A percentile compares a stretch with the other conserved stretches of the same genome.
phyloP scores from a whole-genome alignment of 306 rosid genomes.

The Begonia fuchsioides region DNA sequence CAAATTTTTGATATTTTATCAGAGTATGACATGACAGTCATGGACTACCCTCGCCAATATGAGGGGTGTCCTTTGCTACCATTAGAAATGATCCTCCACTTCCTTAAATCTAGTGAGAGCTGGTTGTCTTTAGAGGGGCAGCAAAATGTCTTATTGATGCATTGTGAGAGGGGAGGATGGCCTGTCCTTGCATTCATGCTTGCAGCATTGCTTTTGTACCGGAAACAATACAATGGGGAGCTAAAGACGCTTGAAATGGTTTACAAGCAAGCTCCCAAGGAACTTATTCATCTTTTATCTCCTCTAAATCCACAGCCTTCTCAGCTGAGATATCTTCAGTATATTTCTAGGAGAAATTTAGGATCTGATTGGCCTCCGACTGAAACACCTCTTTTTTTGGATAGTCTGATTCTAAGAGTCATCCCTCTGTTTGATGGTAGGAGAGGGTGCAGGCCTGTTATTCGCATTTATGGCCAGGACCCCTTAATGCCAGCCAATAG shows the following conservation, averaged over 20 bases:
- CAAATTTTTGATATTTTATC: conserved; percentile 69
- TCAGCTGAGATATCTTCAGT: conserved; percentile 94
- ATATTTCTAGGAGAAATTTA: conserved; percentile 79
- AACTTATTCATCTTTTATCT: conserved; percentile 68
- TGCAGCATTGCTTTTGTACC: conserved; percentile 70
- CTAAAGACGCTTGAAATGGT: conserved; percentile 95
- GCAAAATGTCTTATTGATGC: conserved; percentile 88
- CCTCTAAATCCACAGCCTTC: conserved; percentile 90
- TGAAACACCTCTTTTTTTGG: conserved; percentile 72
- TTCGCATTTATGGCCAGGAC: conserved; percentile 79
- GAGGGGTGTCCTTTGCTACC: conserved; percentile 87
- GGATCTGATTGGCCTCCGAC: conserved; percentile 89
- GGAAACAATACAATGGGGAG: conserved; percentile 88
- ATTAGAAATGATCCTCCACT: conserved; percentile 91
- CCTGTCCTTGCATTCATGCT: conserved; percentile 98
- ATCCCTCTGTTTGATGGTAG: conserved; percentile 70
- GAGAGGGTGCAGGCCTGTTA: conserved; percentile 71
- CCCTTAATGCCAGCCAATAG: conserved; percentile 56
- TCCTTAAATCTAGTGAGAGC: conserved; percentile 94
- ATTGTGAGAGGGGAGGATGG: conserved; percentile 98
- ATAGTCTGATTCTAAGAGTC: conserved; percentile 69
- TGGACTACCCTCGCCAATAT: conserved; percentile 93
- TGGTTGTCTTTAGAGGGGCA: conserved; percentile 95
- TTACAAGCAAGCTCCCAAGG: conserved; percentile 95
- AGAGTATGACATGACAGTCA: conserved; percentile 92